Conservation (phyloP, 1,284 basidiomycete genomes). For the Ganoderma multipileum region DNA sequence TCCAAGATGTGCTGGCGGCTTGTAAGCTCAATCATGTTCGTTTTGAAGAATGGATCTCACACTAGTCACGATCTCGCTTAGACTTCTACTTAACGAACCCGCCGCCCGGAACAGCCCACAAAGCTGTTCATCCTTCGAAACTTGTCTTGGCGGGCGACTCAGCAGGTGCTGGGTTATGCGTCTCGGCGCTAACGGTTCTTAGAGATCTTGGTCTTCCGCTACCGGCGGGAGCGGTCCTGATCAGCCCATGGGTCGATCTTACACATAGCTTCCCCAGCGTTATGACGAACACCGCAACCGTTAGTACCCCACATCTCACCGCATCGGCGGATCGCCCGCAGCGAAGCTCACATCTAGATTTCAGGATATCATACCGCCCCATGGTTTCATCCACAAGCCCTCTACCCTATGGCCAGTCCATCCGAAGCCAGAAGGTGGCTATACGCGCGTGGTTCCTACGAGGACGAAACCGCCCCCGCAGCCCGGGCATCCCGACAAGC, state of each 20-base stretch:
- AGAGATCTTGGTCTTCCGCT: constrained; percentile 78
- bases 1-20: constrained; percentile 83
- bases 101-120: constrained; percentile 72
- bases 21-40: constrained; percentile 48
- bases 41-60: neutral
- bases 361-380: constrained; percentile 69
- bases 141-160: constrained; percentile 88
- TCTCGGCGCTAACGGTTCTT: constrained; percentile 75
- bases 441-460: constrained; percentile 45
- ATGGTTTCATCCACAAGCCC: constrained; percentile 68
- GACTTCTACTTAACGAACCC: constrained; percentile 85
- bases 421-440: constrained; percentile 45
- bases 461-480: constrained; percentile 51
- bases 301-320: constrained; percentile 50
- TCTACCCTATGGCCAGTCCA: constrained; percentile 64
- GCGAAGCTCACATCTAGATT: constrained; percentile 30
- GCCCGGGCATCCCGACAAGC: constrained; percentile 58
- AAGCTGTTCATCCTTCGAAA: constrained; percentile 71
- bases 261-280: constrained; percentile 89
- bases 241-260: constrained; percentile 86
- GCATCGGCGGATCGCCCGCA: constrained; percentile 24
- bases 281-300: constrained; percentile 72
- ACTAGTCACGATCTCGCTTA: constrained; percentile 36
- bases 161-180: constrained; percentile 79
- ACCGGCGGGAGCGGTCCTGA: constrained; percentile 80